Evolutionary conservation across 2,329 filamentous ascomycete genomes (phyloP).

Genomic region (Blumeria graminis): DNA sequence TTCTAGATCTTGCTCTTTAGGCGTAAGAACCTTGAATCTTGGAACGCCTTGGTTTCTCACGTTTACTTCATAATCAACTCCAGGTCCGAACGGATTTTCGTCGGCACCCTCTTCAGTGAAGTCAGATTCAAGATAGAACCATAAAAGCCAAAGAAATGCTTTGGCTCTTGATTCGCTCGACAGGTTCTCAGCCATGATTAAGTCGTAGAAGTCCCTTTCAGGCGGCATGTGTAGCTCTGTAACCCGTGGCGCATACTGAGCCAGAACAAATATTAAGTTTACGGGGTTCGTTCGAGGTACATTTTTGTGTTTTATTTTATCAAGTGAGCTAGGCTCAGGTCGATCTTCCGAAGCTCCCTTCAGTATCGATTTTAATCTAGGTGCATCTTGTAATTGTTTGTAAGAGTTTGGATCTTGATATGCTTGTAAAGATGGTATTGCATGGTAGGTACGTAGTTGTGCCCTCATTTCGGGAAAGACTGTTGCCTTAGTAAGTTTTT

Average conservation of each 20-base stretch:
- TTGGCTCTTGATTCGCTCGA: constrained; percentile 62
- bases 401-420: constrained; percentile 89
- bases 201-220: constrained; percentile 76
- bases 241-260: constrained; percentile 70
- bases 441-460: constrained; percentile 89
- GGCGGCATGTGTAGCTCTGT: constrained; percentile 79
- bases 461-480: constrained; percentile 99
- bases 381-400: constrained; percentile 93
- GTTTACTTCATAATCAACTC: constrained; percentile 38
- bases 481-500: constrained; percentile 16
- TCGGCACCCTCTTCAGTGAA: constrained; percentile 72
- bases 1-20: constrained; percentile 40
- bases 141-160: constrained; percentile 94
- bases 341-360: constrained; percentile 90
- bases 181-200: constrained; percentile 74
- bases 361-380: constrained; percentile 83
- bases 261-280: constrained; percentile 87
- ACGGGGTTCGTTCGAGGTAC: constrained; percentile 83
- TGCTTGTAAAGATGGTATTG: constrained; percentile 86
- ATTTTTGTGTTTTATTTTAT: constrained; percentile 49
- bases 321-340: constrained; percentile 59
- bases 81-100: constrained; percentile 70
- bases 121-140: constrained; percentile 95
- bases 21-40: constrained; percentile 35
- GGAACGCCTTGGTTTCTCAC: constrained; percentile 49